phyloP scores from a whole-genome alignment of 345 rosid species.

The Boechera retrofracta region DNA sequence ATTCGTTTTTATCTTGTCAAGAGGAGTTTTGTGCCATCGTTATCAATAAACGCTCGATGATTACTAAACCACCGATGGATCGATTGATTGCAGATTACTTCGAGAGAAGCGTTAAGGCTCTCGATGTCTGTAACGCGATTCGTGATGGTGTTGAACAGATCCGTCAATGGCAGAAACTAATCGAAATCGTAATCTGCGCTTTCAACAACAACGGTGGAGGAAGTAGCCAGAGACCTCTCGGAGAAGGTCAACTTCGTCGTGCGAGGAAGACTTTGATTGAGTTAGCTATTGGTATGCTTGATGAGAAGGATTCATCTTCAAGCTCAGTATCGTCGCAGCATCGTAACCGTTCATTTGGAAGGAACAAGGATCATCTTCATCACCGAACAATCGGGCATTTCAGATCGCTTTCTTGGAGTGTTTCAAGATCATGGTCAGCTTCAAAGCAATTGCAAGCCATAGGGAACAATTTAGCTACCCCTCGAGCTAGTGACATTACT shows the following conservation, averaged over 20 bases:
- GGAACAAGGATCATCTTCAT: conserved; percentile 48
- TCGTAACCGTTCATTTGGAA: conserved; percentile 84
- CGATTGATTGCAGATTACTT: conserved; percentile 60
- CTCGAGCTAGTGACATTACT: conserved; percentile 58
- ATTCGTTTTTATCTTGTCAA: conserved; percentile 58
- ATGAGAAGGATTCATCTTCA: conserved; percentile 70
- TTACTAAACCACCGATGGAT: conserved; percentile 54
- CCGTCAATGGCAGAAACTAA: conserved; percentile 70
- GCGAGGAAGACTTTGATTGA: conserved; percentile 82
- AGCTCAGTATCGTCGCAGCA: conserved; percentile 46
- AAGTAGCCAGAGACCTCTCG: conserved; percentile 46
- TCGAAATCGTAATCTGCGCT: conserved; percentile 79
- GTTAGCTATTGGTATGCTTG: conserved; percentile 81
- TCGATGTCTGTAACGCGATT: conserved; percentile 82
- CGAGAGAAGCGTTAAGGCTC: conserved; percentile 78
- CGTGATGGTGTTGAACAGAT: conserved; percentile 85
- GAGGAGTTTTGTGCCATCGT: conserved; percentile 64
- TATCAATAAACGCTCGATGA: conserved; percentile 37
- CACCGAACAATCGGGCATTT: conserved; percentile 66
- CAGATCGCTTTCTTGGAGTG: conserved; percentile 90
- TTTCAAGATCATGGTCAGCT: conserved; percentile 95
- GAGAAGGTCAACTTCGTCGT: conserved; percentile 88
- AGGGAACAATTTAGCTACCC: conserved; percentile 62
- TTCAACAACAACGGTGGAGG: conserved; percentile 45
- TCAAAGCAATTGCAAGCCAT: conserved; percentile 87